These are phyloP conservation scores for Nicotiana sylvestris DNA, from an alignment of 257 asterid species.

Conservation along the genomic window DNA sequence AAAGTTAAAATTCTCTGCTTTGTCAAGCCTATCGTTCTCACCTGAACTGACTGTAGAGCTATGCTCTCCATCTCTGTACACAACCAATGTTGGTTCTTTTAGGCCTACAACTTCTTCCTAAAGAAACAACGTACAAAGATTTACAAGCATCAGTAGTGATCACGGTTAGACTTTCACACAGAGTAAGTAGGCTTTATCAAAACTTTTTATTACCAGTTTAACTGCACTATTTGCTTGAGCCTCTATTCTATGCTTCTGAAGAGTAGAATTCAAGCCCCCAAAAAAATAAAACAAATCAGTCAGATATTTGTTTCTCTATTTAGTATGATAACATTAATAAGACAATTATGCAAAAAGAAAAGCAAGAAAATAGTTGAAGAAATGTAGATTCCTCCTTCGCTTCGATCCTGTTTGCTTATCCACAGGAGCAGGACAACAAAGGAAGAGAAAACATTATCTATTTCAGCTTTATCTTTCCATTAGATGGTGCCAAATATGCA, in stretches of 20 bases:
- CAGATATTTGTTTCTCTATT: neutral
- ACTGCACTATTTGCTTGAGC: constrained; percentile 52
- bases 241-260: constrained; percentile 73
- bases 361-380: neutral
- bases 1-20: constrained; percentile 26
- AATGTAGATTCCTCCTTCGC: no score
- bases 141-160: constrained; percentile 14
- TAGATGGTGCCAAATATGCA: neutral
- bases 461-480: neutral
- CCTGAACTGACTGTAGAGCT: constrained; percentile 33
- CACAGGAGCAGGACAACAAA: neutral
- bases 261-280: neutral
- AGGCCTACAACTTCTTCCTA: constrained; percentile 56
- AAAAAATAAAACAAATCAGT: neutral
- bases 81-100: constrained; percentile 58
- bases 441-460: neutral
- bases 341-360: neutral
- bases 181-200: neutral
- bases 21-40: constrained; percentile 27
- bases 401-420: neutral
- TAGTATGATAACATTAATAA: neutral
- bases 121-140: constrained; percentile 11
- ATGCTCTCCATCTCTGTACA: constrained; percentile 56
- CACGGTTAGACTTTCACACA: neutral
- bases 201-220: constrained; percentile 50